A percentile compares a stretch with the other conserved stretches of the same genome.
Conservation (phyloP, 1,284 basidiomycete genomes). For the Amylostereum areolatum region DNA sequence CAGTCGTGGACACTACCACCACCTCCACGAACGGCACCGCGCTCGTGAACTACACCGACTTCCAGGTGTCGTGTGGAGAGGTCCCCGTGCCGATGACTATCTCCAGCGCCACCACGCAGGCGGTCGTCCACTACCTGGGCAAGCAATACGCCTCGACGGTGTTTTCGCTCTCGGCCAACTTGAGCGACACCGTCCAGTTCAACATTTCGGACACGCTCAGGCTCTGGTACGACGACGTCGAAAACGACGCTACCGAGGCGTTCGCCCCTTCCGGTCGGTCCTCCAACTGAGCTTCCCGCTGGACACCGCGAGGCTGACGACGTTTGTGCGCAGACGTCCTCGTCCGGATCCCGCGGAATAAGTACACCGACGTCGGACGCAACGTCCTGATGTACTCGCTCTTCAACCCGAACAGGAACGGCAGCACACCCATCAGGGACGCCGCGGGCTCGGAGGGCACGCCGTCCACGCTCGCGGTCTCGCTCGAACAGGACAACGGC, state of each 20-base stretch:
- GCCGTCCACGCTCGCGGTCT: neutral
- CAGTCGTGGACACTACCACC: neutral
- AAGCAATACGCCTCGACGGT: too few species aligned
- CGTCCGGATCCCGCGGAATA: neutral
- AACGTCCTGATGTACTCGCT: neutral
- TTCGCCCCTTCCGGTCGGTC: neutral
- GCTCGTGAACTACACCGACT: neutral
- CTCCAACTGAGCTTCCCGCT: neutral
- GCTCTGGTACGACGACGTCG: neutral
- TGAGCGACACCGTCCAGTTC: neutral
- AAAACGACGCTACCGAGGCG: neutral
- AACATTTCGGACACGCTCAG: neutral
- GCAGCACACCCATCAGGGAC: neutral
- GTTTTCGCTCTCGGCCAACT: neutral
- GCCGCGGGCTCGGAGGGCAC: neutral
- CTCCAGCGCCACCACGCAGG: neutral
- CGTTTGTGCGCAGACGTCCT: neutral
- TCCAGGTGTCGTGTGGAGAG: neutral
- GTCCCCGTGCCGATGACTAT: neutral
- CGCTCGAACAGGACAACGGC: neutral
- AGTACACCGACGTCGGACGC: neutral
- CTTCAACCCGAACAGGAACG: neutral
- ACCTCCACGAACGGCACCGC: neutral
- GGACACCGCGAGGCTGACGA: neutral
- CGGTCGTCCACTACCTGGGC: too few species aligned